These are phyloP conservation scores for Copromyces sp. DNA, from an alignment of 495 filamentous ascomycete genomes.

Conservation along the genomic window DNA sequence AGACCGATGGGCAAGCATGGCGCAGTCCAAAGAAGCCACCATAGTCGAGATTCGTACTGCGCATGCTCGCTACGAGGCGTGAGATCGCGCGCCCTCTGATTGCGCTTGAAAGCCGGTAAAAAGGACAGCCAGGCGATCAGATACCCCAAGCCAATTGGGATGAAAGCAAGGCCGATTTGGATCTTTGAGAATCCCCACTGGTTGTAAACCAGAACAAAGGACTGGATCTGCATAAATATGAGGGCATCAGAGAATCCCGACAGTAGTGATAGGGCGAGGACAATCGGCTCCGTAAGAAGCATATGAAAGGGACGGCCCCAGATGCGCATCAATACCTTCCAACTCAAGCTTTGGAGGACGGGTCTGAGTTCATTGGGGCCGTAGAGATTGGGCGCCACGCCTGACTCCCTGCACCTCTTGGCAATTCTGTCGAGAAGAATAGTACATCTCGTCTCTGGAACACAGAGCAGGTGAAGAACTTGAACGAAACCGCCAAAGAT, in stretches of 20 bases:
- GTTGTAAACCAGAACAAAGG: conserved; percentile 51
- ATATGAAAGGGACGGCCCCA: conserved; percentile 70
- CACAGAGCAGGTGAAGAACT: conserved; percentile 53
- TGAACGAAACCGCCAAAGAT: conserved; percentile 61
- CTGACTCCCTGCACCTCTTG: conserved; percentile 49
- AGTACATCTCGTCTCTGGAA: conserved; percentile 58
- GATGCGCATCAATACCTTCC: conserved; percentile 45
- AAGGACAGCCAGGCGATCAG: conserved; percentile 53
- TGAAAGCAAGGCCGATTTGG: conserved; percentile 50
- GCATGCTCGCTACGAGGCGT: conserved; percentile 48
- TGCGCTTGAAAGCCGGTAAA: conserved; percentile 51
- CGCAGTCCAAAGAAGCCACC: conserved; percentile 51
- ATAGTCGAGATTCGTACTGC: conserved; percentile 48
- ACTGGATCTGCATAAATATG: conserved; percentile 70
- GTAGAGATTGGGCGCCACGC: conserved; percentile 45
- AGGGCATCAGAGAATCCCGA: conserved; percentile 72
- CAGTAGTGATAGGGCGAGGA: conserved; percentile 58
- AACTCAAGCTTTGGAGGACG: conserved; percentile 38
- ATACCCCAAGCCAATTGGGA: conserved; percentile 56
- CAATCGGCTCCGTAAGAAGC: conserved; percentile 70
- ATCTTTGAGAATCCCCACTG: conserved; percentile 52
- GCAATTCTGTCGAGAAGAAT: conserved; percentile 59
- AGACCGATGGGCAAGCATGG: conserved; percentile 58
- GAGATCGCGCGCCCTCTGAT: conserved; percentile 39
- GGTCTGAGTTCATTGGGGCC: conserved; percentile 51